These are phyloP conservation scores for Kodamaea neixiangensis DNA, from an alignment of 805 yeast genomes.

Conservation along the genomic window DNA sequence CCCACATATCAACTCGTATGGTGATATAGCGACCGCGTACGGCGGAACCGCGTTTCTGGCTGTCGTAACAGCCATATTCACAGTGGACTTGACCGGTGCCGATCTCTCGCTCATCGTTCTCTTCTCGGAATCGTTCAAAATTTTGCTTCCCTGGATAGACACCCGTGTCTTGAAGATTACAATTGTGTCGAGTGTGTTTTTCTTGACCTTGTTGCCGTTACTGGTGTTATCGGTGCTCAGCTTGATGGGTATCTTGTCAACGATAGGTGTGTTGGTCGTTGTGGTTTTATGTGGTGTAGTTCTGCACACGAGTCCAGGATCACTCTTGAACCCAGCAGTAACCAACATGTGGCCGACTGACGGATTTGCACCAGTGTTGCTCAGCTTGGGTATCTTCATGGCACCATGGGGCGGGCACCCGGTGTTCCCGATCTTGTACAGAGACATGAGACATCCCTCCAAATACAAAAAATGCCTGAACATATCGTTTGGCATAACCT, in stretches of 20 bases:
- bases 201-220: conserved; percentile 69
- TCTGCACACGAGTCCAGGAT: conserved; percentile 70
- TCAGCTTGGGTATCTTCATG: conserved; percentile 67
- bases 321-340: conserved; percentile 61
- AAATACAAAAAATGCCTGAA: conserved; percentile 55
- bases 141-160: conserved; percentile 18
- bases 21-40: conserved; percentile 85
- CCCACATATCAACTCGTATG: conserved; percentile 78
- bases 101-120: conserved; percentile 80
- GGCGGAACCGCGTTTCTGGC: conserved; percentile 77
- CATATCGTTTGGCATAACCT: conserved; percentile 61
- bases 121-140: conserved; percentile 78
- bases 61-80: conserved; percentile 69
- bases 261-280: conserved; percentile 60
- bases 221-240: conserved; percentile 69
- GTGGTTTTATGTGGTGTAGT: conserved; percentile 64
- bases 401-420: conserved; percentile 90
- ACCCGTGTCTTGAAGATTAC: conserved; percentile 16
- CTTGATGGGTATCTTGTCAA: conserved; percentile 69
- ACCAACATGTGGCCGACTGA: conserved; percentile 68
- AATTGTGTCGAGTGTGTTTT: conserved; percentile 40
- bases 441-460: conserved; percentile 70
- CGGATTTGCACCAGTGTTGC: conserved; percentile 50
- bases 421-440: conserved; percentile 69
- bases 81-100: conserved; percentile 75